These are phyloP conservation scores for Penicillium sp. DNA, from an alignment of 2,329 filamentous ascomycete genomes.

Conservation along the genomic window DNA sequence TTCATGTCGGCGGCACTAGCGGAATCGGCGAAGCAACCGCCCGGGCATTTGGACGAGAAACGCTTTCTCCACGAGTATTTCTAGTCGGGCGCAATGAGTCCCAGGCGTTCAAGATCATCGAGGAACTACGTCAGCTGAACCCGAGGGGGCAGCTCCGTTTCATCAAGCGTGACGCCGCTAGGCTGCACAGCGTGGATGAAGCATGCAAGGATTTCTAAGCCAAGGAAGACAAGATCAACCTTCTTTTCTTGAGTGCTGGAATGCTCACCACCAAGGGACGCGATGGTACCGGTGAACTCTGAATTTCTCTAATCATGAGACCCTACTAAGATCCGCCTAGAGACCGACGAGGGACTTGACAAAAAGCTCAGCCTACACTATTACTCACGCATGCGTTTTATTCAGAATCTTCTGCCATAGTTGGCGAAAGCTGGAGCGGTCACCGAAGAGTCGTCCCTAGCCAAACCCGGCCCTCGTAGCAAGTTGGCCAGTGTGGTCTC, in stretches of 20 bases:
- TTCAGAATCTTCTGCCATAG: constrained; percentile 32
- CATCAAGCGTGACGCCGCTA: constrained; percentile 49
- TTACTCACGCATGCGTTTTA: constrained; percentile 37
- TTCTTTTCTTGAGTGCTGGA: constrained; percentile 32
- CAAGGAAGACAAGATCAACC: constrained; percentile 28
- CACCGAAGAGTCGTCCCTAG: not conserved
- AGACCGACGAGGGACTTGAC: constrained; percentile 34
- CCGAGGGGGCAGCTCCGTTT: constrained; percentile 47
- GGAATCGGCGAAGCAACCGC: constrained; percentile 27
- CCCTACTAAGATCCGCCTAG: constrained; percentile 14
- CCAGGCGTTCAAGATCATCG: constrained; percentile 40
- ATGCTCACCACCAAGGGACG: constrained; percentile 14
- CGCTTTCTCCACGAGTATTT: constrained; percentile 49
- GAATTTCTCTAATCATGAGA: not conserved
- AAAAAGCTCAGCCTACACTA: constrained; percentile 29
- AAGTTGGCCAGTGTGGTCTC: constrained; percentile 16
- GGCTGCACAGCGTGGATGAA: constrained; percentile 53
- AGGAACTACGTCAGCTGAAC: constrained; percentile 47
- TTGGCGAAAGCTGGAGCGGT: constrained; percentile 9
- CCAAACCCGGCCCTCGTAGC: not conserved
- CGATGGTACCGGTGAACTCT: constrained; percentile 10
- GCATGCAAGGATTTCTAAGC: constrained; percentile 47
- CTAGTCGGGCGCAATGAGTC: constrained; percentile 48
- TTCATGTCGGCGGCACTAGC: constrained; percentile 27
- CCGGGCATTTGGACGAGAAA: constrained; percentile 32